Base-by-base conservation (phyloP, 208 protist genomes). In the Jaenimonas drosophilae region DNA sequence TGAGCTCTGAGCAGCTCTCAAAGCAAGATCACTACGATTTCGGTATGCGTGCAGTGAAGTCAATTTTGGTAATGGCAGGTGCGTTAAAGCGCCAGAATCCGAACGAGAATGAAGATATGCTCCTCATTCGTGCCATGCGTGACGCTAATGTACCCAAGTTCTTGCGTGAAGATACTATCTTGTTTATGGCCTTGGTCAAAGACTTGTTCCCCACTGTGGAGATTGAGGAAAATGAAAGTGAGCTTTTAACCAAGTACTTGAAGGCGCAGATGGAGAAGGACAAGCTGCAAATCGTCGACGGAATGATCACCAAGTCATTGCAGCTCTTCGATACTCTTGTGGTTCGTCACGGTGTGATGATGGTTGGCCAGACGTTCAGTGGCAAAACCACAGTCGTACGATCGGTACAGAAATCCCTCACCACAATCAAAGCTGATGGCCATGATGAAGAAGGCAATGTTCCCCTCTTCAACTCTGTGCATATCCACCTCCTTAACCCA, bases 1-100 rank as follows among this genome's bases (percentile, higher is more conserved):
- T 98, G 6, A 92, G 75, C 58, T 88, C 77, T 17, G 92, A 98
- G 67, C 91, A 98, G 70, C 77, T 98, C 28, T 96, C 88, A 11
- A 96, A 97, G 75, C 87, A 96, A 64, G 82, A 94, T 51, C 94
- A 97, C 71, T 98, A 98, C 67, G 95, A 98, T 57, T 98, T 95
- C 59, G 93, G 91, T 61, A 95, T 98, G 81, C 91, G 96, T 48
- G 89, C 94, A 0, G 84, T 98, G 21, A 97, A 97, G 66, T 95
- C 91, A 19, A 96, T 97, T 72, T 69, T 98, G 28, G 82, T 96
- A 23, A 90, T 97, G 71, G 95, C 95, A 3, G 95, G 95, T 32
- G 77, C 69, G 2, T 68, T 94, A 4, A 96, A 97, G 69, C 78
- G 89, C 20, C 70, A 83, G 29, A 72, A 88, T 52, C 82, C 89